Base-by-base conservation (phyloP, 768 basidiomycete genomes). In the Boletus patriciae region DNA sequence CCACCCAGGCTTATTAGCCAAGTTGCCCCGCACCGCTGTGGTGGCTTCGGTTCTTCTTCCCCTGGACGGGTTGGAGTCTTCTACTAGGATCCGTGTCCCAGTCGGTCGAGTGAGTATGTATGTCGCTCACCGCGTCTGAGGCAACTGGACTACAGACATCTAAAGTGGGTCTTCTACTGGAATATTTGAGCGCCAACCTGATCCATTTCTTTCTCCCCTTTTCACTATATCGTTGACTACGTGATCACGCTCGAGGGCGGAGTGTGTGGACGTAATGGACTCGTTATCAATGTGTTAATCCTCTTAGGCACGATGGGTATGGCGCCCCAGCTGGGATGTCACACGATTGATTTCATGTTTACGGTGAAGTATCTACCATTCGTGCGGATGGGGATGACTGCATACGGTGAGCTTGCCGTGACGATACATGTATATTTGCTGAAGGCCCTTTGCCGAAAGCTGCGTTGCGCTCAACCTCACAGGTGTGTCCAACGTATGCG, bases 301-400 rank as follows among this genome's bases (percentile, higher is more conserved):
- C 5, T 31, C 29, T 41, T 27, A 66, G 65, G 63, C 29, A 23
- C 52, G 37, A n/a, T 66, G 57, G 57, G 48, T 68, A 3, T 68
- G 63, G 65, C 44, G 47, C 4, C 57, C 60, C n/a, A 34, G 18
- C 23, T 66, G 65, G 63, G 55, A 57, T 29, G 25, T 5, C 13
- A 62, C 60, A 1, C 60, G n/a, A n/a, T n/a, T n/a, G n/a, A n/a
- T n/a, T 12, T 52, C 33, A 9, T 62, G 31, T 66, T 68, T 23
- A 55, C 38, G 12, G 18, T 49, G 6, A 66, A 64, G 29, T 66
- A 68, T 50, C 27, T 68, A 11, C 64, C 65, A 4, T 66, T 62
- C 27, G 34, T 41, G 7, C 60, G 60, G 7, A 27, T 68, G 7
- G 63, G 60, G 7, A 27, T 68, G 45, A 54, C 58, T 27, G 50